Evolutionary conservation across 306 rosid species (phyloP).

Genomic region (Nissolia schottii): DNA sequence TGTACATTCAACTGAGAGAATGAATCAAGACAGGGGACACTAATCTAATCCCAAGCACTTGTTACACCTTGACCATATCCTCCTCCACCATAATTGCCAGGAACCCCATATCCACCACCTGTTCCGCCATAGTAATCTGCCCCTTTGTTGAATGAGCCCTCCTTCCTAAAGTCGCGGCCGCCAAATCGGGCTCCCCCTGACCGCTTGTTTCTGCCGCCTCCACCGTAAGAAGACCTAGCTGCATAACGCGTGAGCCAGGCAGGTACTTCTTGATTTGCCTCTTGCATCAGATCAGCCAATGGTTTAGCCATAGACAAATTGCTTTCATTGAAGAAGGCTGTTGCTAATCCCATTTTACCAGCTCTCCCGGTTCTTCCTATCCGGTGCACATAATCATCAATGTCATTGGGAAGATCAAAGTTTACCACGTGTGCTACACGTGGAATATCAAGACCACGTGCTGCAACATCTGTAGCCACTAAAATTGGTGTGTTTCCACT

Average conservation of each 20-base stretch:
- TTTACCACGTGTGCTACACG: conserved; percentile 78
- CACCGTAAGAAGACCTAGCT: conserved; percentile 42
- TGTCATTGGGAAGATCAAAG: conserved; percentile 79
- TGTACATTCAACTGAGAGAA: conserved; percentile 36
- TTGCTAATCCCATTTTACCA: conserved; percentile 76
- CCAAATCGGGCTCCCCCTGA: conserved; percentile 67
- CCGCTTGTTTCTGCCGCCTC: conserved; percentile 53
- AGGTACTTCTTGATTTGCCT: conserved; percentile 81
- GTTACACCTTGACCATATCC: conserved; percentile 50
- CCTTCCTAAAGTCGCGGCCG: conserved; percentile 71
- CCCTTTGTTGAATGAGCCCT: conserved; percentile 41
- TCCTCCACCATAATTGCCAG: conserved; percentile 49
- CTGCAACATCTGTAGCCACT: conserved; percentile 88
- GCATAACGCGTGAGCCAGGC: conserved; percentile 75
- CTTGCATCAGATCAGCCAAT: conserved; percentile 75
- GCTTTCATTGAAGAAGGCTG: conserved; percentile 73
- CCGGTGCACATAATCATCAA: conserved; percentile 82
- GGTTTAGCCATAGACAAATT: conserved; percentile 60
- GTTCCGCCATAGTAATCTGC: conserved; percentile 54
- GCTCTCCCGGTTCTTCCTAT: conserved; percentile 87
- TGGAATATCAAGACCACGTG: conserved; percentile 86
- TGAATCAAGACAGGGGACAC: conserved; percentile 19
- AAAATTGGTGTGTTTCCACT: conserved; percentile 72
- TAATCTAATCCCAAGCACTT: conserved; percentile 83
- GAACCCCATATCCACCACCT: conserved; percentile 55